Evolutionary conservation across 2,329 filamentous ascomycete species (phyloP).

Genomic region (Penicillium sp.): DNA sequence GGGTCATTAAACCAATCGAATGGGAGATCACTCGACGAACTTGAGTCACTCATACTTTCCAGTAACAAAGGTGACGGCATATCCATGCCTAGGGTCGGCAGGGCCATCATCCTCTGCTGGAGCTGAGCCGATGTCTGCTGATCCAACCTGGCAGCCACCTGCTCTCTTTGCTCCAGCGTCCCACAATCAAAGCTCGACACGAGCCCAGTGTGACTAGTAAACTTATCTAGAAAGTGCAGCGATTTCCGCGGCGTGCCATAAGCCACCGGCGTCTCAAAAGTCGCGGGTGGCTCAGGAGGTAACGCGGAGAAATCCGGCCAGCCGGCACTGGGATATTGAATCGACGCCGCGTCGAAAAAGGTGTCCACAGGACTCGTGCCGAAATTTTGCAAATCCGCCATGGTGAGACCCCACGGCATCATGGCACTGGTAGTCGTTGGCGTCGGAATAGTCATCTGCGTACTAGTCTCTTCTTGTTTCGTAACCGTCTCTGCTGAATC

Average conservation of each 20-base stretch:
- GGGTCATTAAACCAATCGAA: slow-evolving; percentile 31
- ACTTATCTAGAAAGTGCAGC: slow-evolving; percentile 33
- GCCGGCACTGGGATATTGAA: slow-evolving; percentile 3
- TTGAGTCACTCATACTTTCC: slow-evolving; percentile 6
- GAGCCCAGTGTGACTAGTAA: slow-evolving; percentile 38
- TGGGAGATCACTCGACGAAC: slow-evolving; percentile 6
- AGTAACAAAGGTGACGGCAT: slow-evolving; percentile 4
- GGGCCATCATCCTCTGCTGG: not conserved
- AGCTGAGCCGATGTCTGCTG: not conserved
- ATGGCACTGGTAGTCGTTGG: not conserved
- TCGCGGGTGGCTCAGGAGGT: slow-evolving; percentile 2
- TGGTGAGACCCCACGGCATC: slow-evolving; percentile 3
- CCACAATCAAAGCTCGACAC: slow-evolving; percentile 39
- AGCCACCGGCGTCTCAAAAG: not conserved
- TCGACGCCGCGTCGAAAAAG: not conserved
- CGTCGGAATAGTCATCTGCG: not conserved
- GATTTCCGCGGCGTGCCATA: slow-evolving; percentile 15
- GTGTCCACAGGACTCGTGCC: slow-evolving; percentile 2
- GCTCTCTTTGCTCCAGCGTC: slow-evolving; percentile 31
- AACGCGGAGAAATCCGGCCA: slow-evolving; percentile 15
- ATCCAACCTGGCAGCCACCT: slow-evolving; percentile 14
- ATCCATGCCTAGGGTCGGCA: not conserved
- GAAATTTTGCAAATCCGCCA: not conserved
- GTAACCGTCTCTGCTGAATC: not conserved
- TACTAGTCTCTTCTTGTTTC: not conserved